Conservation (phyloP, 768 basidiomycete species). For the Leccinum fibrillosum region DNA sequence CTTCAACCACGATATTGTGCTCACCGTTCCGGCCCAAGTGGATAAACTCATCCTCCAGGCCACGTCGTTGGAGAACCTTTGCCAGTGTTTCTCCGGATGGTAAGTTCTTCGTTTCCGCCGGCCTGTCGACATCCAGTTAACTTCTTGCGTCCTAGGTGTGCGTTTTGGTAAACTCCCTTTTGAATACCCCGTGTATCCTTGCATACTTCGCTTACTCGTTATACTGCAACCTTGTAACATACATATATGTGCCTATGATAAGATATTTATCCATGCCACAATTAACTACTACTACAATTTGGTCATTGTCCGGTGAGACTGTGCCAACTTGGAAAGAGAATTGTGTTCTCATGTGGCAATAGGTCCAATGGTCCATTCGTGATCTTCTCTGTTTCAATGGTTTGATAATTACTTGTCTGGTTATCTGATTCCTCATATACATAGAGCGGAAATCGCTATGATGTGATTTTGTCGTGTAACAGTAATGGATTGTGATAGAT, state of each 20-base stretch:
- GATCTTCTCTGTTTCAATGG: too few species aligned
- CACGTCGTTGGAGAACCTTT: slow-evolving; percentile 90
- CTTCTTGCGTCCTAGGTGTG: slow-evolving; percentile 46
- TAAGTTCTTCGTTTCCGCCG: slow-evolving; percentile 22
- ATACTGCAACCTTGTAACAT: slow-evolving; percentile 24
- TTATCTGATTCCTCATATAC: too few species aligned
- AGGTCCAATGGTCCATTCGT: too few species aligned
- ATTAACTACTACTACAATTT: not conserved
- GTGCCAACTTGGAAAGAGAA: slow-evolving; percentile 14
- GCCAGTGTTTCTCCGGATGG: slow-evolving; percentile 97
- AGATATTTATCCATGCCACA: not conserved
- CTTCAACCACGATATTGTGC: slow-evolving; percentile 78
- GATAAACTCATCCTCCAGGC: slow-evolving; percentile 92
- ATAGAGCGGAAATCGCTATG: too few species aligned
- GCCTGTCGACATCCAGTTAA: not conserved
- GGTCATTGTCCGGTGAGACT: not conserved
- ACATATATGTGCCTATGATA: slow-evolving; percentile 7
- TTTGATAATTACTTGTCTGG: too few species aligned
- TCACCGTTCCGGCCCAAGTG: slow-evolving; percentile 82
- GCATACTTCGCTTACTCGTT: slow-evolving; percentile 14
- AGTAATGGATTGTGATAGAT: too few species aligned
- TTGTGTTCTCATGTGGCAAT: too few species aligned
- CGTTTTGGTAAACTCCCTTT: slow-evolving; percentile 58
- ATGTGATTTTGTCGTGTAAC: too few species aligned
- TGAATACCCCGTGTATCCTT: slow-evolving; percentile 5